Evolutionary conservation across 805 yeast genomes (phyloP).

Genomic region (Ogataea methylovora): DNA sequence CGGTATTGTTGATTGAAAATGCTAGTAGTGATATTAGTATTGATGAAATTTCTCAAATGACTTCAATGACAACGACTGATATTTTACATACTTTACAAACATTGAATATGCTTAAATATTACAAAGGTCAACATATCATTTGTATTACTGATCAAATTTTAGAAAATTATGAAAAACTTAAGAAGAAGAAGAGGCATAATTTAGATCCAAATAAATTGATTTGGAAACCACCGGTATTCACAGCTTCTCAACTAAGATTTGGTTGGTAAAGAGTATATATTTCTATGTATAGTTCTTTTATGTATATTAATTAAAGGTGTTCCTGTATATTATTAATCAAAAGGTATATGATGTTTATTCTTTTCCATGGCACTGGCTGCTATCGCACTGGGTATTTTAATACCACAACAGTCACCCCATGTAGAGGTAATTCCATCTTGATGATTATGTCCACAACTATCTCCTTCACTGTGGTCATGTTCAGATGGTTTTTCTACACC

Average conservation of each 20-base stretch:
- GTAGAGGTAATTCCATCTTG: constrained; percentile 31
- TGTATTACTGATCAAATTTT: constrained; percentile 78
- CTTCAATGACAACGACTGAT: constrained; percentile 96
- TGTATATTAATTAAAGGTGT: not conserved
- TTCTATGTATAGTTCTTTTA: not conserved
- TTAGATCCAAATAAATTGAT: constrained; percentile 63
- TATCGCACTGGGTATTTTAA: constrained; percentile 89
- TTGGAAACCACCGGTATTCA: constrained; percentile 96
- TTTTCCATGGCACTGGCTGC: constrained; percentile 67
- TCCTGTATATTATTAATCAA: constrained; percentile 39
- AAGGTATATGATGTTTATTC: constrained; percentile 45
- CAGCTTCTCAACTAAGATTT: constrained; percentile 91
- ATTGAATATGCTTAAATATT: constrained; percentile 79
- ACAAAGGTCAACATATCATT: constrained; percentile 92
- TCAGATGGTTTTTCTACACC: constrained; percentile 38
- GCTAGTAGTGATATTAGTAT: constrained; percentile 50
- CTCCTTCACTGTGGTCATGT: constrained; percentile 27
- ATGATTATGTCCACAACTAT: constrained; percentile 22
- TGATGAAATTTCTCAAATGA: constrained; percentile 79
- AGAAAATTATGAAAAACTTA: constrained; percentile 62
- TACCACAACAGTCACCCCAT: constrained; percentile 99
- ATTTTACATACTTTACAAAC: constrained; percentile 91
- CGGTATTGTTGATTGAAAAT: constrained; percentile 62
- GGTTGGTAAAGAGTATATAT: constrained; percentile 58
- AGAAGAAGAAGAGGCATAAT: constrained; percentile 61